A percentile compares a stretch with the other conserved stretches of the same genome.
Conservation (phyloP, 257 asterid genomes). For the Ligustrum vulgare region DNA sequence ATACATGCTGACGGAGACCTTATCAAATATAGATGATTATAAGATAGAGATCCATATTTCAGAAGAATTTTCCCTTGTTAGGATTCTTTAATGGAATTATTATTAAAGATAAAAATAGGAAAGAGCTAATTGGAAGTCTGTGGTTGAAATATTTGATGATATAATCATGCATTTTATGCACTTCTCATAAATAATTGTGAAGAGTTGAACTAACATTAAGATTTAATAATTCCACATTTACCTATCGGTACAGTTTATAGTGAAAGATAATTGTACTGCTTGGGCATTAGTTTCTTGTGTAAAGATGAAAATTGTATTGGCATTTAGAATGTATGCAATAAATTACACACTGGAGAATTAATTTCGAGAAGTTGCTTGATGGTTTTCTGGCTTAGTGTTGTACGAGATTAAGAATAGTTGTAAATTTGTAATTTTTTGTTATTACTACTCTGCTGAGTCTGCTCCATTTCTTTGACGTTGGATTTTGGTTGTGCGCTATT, state of each 20-base stretch:
- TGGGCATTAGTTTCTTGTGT: not conserved
- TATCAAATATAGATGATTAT: not conserved
- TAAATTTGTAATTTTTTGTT: not conserved
- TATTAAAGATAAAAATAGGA: not conserved
- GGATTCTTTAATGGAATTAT: not conserved
- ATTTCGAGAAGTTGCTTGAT: not conserved
- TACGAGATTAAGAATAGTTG: not conserved
- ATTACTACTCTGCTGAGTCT: too few species aligned
- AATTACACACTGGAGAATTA: not conserved
- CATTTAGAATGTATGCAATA: not conserved
- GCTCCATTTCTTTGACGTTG: not conserved
- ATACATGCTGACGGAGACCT: not conserved
- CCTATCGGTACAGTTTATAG: not conserved
- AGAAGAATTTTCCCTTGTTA: not conserved
- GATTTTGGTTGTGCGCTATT: slow-evolving; percentile 1
- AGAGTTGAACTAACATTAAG: not conserved
- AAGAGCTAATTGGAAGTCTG: not conserved
- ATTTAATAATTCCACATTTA: not conserved
- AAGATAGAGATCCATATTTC: not conserved
- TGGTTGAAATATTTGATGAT: not conserved
- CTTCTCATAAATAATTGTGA: not conserved
- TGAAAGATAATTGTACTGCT: not conserved
- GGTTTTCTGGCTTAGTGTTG: not conserved
- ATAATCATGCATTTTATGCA: not conserved
- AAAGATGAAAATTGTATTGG: not conserved